phyloP scores from a whole-genome alignment of 2,329 filamentous ascomycete genomes.

The Diaporthe eres region DNA sequence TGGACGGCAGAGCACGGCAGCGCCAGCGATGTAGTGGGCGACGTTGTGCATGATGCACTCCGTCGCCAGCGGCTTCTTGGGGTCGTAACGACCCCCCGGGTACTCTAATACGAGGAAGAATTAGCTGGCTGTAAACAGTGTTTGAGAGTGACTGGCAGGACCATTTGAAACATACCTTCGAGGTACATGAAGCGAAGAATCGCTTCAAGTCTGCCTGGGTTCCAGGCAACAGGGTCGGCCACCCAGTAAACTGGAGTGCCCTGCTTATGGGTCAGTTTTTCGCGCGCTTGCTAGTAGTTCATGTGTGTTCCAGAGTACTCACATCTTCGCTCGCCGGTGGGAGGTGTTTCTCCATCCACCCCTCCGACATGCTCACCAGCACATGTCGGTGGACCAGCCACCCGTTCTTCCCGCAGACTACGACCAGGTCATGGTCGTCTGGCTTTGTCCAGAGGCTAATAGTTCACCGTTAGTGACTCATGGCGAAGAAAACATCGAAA shows the following conservation, averaged over 20 bases:
- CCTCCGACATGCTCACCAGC: constrained; percentile 34
- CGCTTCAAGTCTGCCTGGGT: constrained; percentile 42
- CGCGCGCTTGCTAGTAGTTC: no score
- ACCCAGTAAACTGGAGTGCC: constrained; percentile 18
- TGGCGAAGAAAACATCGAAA: no score
- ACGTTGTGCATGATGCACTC: constrained; percentile 44
- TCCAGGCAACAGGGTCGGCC: constrained; percentile 42
- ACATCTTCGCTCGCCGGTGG: constrained; percentile 32
- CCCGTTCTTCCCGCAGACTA: constrained; percentile 2
- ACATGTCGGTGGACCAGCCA: constrained; percentile 39
- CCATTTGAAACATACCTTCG: constrained; percentile 37
- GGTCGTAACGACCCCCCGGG: constrained; percentile 39
- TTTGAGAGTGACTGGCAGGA: no score
- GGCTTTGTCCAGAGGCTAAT: constrained; percentile 30
- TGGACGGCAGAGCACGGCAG: constrained; percentile 43
- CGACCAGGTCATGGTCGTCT: constrained; percentile 19
- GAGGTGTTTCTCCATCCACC: constrained; percentile 36
- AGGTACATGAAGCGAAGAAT: constrained; percentile 50
- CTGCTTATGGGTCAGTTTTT: constrained; percentile 28
- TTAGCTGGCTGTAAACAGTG: constrained; percentile 12
- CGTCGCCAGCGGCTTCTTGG: constrained; percentile 41
- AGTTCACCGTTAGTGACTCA: background rate
- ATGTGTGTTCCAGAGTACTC: constrained; percentile 12
- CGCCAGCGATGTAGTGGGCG: constrained; percentile 48
- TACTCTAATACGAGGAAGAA: constrained; percentile 40